phyloP scores from a whole-genome alignment of 140 eudicot species.

The Senecio squalidus region DNA sequence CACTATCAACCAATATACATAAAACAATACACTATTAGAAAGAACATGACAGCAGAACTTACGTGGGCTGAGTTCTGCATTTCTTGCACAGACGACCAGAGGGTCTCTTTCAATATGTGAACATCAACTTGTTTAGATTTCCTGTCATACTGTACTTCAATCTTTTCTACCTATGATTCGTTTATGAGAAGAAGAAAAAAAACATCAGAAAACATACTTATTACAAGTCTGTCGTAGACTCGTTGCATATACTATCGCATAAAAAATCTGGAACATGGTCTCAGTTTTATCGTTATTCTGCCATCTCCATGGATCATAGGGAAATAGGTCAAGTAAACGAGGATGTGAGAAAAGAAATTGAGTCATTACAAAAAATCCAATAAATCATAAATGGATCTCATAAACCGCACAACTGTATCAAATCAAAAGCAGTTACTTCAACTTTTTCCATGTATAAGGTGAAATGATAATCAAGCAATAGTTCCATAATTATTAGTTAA shows the following conservation, averaged over 20 bases:
- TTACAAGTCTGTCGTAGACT: no score
- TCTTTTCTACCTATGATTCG: constrained; percentile 56
- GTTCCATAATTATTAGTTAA: background rate
- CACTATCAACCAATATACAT: background rate
- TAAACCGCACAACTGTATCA: background rate
- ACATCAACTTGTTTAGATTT: constrained; percentile 97
- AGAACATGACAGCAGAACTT: constrained; percentile 1
- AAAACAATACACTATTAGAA: background rate
- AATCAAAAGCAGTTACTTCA: background rate
- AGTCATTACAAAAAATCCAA: background rate
- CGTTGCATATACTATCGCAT: background rate
- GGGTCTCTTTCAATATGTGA: constrained; percentile 71
- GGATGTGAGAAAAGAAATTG: no score
- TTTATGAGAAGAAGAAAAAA: constrained; percentile 1
- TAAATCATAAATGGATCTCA: background rate
- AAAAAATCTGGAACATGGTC: background rate
- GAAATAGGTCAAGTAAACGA: no score
- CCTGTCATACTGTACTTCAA: constrained; percentile 78
- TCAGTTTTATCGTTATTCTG: background rate
- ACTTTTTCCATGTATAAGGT: background rate
- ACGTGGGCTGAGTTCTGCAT: constrained; percentile 22
- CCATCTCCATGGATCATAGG: background rate
- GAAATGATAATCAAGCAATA: background rate
- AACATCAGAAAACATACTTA: background rate
- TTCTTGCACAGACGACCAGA: constrained; percentile 68